Evolutionary conservation across 331 rosid genomes (phyloP).

Genomic region (Rhamnella rubrinervis): DNA sequence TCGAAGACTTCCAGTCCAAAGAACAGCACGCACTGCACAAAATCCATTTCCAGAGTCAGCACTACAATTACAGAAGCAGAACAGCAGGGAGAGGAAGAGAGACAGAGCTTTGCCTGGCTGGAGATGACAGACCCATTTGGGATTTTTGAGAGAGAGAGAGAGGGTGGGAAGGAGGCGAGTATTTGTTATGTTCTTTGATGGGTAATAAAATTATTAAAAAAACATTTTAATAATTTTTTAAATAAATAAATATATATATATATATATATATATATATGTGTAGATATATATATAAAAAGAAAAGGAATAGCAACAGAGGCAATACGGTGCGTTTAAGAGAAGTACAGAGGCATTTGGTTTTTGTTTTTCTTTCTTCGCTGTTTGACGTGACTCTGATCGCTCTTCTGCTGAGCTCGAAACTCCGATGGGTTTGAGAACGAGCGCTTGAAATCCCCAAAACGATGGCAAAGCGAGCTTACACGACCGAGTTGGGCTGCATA

Average conservation of each 20-base stretch:
- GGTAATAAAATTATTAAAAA: too few species aligned
- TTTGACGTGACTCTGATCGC: too few species aligned
- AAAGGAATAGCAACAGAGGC: too few species aligned
- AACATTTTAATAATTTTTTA: too few species aligned
- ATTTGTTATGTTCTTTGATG: too few species aligned
- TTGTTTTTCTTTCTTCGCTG: too few species aligned
- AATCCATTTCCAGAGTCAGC: constrained; percentile 14
- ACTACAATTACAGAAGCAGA: neutral
- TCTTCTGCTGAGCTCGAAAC: neutral
- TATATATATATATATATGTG: too few species aligned
- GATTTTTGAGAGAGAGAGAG: constrained; percentile 7
- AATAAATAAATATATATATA: too few species aligned
- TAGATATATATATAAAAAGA: too few species aligned
- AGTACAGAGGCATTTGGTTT: too few species aligned
- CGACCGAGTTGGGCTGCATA: constrained; percentile 76
- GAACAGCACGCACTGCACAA: constrained; percentile 41
- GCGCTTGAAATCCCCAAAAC: neutral
- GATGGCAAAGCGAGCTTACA: constrained; percentile 54
- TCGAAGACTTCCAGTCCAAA: constrained; percentile 66
- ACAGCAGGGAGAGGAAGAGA: constrained; percentile 10
- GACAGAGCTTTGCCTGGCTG: constrained; percentile 31
- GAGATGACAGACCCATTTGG: constrained; percentile 33
- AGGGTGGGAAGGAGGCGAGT: too few species aligned
- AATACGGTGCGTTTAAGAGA: too few species aligned
- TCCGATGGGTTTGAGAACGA: neutral